A percentile compares a stretch with the other conserved stretches of the same genome.
Evolutionary conservation across 2,329 filamentous ascomycete species (phyloP).

Genomic region (Epichloe bromicola): DNA sequence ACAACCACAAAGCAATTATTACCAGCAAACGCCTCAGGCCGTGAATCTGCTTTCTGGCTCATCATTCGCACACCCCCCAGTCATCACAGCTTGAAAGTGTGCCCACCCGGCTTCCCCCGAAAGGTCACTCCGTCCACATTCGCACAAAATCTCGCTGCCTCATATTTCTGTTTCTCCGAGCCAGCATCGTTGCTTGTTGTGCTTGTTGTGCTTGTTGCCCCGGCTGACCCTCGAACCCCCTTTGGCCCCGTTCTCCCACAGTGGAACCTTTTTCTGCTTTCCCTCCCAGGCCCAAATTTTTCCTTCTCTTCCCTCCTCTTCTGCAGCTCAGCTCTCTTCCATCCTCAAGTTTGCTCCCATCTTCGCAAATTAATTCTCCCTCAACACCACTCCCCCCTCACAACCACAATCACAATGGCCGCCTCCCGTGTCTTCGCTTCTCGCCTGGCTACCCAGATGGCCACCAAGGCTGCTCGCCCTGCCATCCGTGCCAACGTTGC

Average conservation of each 20-base stretch:
- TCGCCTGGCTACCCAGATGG: constrained; percentile 65
- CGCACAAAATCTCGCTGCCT: constrained; percentile 21
- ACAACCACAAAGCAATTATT: constrained; percentile 5
- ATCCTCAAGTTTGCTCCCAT: constrained; percentile 22
- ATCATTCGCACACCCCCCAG: constrained; percentile 6
- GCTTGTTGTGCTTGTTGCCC: constrained; percentile 20
- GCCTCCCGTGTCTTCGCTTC: constrained; percentile 66
- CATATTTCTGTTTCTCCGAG: constrained; percentile 5
- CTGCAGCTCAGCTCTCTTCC: constrained; percentile 18
- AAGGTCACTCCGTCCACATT: constrained; percentile 16
- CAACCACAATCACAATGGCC: constrained; percentile 64
- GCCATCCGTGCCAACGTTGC: constrained; percentile 51
- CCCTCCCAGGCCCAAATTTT: constrained; percentile 23
- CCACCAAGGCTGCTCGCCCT: constrained; percentile 66
- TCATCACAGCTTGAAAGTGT: constrained; percentile 14
- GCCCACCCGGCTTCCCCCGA: constrained; percentile 24
- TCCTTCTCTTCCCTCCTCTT: constrained; percentile 28
- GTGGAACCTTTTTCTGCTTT: constrained; percentile 23
- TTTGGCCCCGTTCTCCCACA: constrained; percentile 14
- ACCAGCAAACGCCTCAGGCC: constrained; percentile 18
- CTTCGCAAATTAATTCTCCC: constrained; percentile 17
- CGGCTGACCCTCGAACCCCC: constrained; percentile 22
- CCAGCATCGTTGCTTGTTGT: constrained; percentile 12
- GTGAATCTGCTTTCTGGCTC: constrained; percentile 9
- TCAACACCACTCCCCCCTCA: constrained; percentile 14